phyloP scores from a whole-genome alignment of 2,329 filamentous ascomycete species.

The Colletotrichum liriopes region DNA sequence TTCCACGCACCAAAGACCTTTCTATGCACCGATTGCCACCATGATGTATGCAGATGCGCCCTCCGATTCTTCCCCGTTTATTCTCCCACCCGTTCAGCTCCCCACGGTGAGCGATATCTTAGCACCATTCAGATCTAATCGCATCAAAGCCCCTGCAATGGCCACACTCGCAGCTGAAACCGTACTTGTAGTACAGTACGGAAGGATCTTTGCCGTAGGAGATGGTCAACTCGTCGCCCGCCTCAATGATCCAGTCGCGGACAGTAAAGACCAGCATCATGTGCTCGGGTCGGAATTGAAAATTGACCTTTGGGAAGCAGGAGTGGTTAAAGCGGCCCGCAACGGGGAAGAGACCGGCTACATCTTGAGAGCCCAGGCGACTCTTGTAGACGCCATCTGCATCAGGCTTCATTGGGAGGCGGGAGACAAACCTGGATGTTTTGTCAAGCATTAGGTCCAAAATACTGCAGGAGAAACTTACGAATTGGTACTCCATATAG shows the following conservation, averaged over 20 bases:
- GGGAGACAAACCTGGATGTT: constrained; percentile 50
- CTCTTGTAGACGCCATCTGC: background rate
- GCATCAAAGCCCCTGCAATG: constrained; percentile 53
- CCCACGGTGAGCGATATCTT: background rate
- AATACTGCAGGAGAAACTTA: constrained; percentile 48
- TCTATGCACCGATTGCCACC: background rate
- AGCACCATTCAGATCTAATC: constrained; percentile 12
- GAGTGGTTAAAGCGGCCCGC: constrained; percentile 74
- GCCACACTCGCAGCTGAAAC: constrained; percentile 68
- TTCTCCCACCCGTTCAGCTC: background rate
- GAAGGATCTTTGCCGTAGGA: constrained; percentile 60
- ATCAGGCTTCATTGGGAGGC: background rate
- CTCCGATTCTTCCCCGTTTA: background rate
- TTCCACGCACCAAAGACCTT: background rate
- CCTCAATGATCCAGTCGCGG: constrained; percentile 51
- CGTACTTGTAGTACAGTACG: constrained; percentile 61
- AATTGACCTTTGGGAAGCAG: constrained; percentile 61
- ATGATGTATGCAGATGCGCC: background rate
- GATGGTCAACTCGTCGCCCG: constrained; percentile 67
- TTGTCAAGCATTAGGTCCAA: background rate
- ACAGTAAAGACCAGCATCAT: constrained; percentile 60
- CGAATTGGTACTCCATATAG: constrained; percentile 64
- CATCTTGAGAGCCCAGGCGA: background rate
- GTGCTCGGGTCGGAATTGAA: constrained; percentile 55
- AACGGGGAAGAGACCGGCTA: constrained; percentile 63